phyloP scores from a whole-genome alignment of 2,329 filamentous ascomycete genomes.

The Pseudogymnoascus pannorum region DNA sequence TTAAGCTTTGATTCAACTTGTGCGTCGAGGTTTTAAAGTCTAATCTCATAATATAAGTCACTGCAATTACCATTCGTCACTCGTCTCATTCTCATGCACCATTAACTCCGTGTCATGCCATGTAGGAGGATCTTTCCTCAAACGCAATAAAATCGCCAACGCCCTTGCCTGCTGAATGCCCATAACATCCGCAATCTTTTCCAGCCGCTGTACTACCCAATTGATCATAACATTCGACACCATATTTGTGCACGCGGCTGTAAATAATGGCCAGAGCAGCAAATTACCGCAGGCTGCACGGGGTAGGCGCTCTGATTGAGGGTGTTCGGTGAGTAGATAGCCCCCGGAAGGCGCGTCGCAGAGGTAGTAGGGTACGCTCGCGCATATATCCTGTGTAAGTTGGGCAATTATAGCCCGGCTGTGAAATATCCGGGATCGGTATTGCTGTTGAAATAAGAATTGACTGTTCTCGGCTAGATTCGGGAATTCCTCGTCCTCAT shows the following conservation, averaged over 20 bases:
- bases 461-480: neutral
- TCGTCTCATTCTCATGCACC: neutral
- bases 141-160: conserved; percentile 14
- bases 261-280: conserved; percentile 24
- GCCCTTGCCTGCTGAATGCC: conserved; percentile 22
- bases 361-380: conserved; percentile 21
- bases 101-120: neutral
- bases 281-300: conserved; percentile 21
- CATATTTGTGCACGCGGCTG: conserved; percentile 18
- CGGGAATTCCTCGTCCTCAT: neutral
- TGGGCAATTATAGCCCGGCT: conserved; percentile 8
- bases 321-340: neutral
- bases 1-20: too few relatives aligned
- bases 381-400: conserved; percentile 23
- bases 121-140: neutral
- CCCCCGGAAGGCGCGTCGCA: conserved; percentile 11
- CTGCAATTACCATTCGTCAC: neutral
- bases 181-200: conserved; percentile 22
- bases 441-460: neutral
- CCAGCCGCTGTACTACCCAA: conserved; percentile 22
- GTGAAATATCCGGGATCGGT: neutral
- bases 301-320: conserved; percentile 2
- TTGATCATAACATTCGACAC: conserved; percentile 20
- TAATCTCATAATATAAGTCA: neutral
- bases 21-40: too few relatives aligned